These are phyloP conservation scores for Pascua sp. DNA, from an alignment of 1,284 basidiomycete species.

Conservation along the genomic window DNA sequence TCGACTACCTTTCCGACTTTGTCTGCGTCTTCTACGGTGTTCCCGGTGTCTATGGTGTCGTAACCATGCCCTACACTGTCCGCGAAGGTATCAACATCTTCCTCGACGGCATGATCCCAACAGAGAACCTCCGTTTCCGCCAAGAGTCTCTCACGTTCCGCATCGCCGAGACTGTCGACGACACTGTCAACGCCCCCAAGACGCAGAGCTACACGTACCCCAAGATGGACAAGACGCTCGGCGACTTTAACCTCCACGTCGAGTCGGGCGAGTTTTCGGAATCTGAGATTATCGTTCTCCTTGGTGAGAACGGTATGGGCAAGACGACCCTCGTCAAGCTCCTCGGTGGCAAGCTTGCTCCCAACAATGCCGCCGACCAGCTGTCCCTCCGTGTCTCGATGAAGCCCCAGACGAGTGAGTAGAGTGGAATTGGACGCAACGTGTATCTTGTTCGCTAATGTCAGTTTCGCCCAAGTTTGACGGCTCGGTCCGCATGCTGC, in stretches of 20 bases:
- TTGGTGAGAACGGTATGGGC: constrained; percentile 95
- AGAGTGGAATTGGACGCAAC: neutral
- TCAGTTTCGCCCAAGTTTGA: constrained; percentile 88
- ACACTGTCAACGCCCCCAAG: constrained; percentile 70
- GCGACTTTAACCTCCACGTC: constrained; percentile 87
- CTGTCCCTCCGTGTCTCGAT: constrained; percentile 73
- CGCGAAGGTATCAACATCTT: constrained; percentile 99
- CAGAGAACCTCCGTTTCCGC: constrained; percentile 96
- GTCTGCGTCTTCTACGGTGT: constrained; percentile 96
- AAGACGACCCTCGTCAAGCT: constrained; percentile 96
- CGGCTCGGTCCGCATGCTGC: constrained; percentile 84
- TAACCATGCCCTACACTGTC: constrained; percentile 94
- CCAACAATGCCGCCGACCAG: constrained; percentile 77
- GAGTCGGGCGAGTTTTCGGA: constrained; percentile 84
- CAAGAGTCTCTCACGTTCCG: constrained; percentile 92
- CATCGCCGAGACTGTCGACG: constrained; percentile 91
- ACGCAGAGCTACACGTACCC: constrained; percentile 85
- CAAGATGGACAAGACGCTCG: constrained; percentile 90
- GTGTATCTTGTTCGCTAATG: neutral
- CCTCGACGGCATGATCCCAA: constrained; percentile 93
- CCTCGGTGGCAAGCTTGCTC: constrained; percentile 76
- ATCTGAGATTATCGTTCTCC: constrained; percentile 95
- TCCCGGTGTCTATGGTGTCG: constrained; percentile 94
- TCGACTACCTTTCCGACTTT: constrained; percentile 96
- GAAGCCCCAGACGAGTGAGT: constrained; percentile 71